phyloP scores from a whole-genome alignment of 106 monocot species.

The Acorus gramineus region DNA sequence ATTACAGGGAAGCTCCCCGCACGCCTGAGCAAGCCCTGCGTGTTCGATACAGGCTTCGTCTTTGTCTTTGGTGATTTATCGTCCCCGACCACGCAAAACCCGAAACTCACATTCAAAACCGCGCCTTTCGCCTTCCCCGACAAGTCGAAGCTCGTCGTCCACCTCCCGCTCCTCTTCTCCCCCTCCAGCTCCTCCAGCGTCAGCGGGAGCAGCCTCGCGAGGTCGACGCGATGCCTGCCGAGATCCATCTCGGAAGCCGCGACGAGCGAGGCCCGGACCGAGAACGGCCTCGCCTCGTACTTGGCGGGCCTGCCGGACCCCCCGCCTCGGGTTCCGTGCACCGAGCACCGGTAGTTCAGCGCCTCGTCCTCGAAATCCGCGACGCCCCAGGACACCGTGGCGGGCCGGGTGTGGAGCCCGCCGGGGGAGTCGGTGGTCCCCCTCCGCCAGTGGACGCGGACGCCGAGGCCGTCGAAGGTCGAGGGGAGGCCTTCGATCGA shows the following conservation, averaged over 20 bases:
- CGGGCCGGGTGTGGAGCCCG: constrained; percentile 34
- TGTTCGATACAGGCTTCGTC: constrained; percentile 4
- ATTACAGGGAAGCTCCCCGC: constrained; percentile 1
- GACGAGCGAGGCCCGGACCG: constrained; percentile 31
- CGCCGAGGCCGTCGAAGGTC: constrained; percentile 22
- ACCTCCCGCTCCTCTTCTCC: constrained; percentile 44
- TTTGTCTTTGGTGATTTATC: constrained; percentile 5
- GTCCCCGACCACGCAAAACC: constrained; percentile 24
- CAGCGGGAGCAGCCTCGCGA: constrained; percentile 66
- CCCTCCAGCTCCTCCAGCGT: constrained; percentile 53
- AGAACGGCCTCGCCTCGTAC: constrained; percentile 68
- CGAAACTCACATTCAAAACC: constrained; percentile 63
- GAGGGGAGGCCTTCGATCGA: constrained; percentile 50
- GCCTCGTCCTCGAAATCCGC: constrained; percentile 57
- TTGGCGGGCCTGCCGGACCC: constrained; percentile 37
- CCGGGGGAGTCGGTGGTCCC: constrained; percentile 29
- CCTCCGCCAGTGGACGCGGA: constrained; percentile 51
- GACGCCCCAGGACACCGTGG: constrained; percentile 20
- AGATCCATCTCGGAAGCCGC: constrained; percentile 53
- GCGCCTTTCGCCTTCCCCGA: constrained; percentile 72
- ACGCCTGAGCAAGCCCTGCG: background rate
- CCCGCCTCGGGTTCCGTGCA: constrained; percentile 34
- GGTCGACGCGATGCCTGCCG: constrained; percentile 61
- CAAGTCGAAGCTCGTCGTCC: constrained; percentile 78
- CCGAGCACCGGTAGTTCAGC: constrained; percentile 46